phyloP scores from a whole-genome alignment of 2,329 filamentous ascomycete genomes.

The Apiospora malaysiana region DNA sequence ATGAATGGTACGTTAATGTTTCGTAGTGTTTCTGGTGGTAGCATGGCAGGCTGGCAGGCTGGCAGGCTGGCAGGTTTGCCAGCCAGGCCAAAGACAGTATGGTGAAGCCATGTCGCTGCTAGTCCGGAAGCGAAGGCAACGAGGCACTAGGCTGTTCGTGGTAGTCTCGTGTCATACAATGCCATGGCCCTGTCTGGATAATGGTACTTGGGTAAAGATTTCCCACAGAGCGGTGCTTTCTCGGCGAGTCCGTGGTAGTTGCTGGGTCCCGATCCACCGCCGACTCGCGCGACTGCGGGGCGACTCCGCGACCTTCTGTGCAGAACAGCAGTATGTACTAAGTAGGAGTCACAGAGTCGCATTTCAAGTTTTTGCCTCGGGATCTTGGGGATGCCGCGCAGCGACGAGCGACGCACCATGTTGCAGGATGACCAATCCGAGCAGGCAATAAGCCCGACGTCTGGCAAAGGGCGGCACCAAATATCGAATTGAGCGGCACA shows the following conservation, averaged over 20 bases:
- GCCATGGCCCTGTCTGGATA: not conserved
- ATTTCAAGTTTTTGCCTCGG: slow-evolving; percentile 8
- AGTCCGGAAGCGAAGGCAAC: not conserved
- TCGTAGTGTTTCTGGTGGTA: slow-evolving; percentile 10
- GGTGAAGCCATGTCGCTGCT: not conserved
- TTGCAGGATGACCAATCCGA: not conserved
- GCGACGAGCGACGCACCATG: too few species aligned
- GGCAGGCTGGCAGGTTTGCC: not conserved
- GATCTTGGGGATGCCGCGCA: not conserved
- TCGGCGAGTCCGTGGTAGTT: not conserved
- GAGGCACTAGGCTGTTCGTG: not conserved
- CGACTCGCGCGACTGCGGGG: slow-evolving; percentile 16
- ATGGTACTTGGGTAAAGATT: slow-evolving; percentile 8
- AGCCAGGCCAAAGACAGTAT: not conserved
- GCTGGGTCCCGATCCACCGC: slow-evolving; percentile 1
- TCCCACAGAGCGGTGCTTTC: slow-evolving; percentile 15
- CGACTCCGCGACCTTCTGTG: slow-evolving; percentile 8
- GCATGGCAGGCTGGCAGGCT: not conserved
- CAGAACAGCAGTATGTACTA: not conserved
- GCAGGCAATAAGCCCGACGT: not conserved
- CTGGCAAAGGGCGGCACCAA: not conserved
- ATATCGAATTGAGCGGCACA: not conserved
- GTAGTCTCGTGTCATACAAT: slow-evolving; percentile 14
- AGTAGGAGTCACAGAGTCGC: slow-evolving; percentile 1
- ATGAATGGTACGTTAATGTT: slow-evolving; percentile 18